phyloP scores from a whole-genome alignment of 2,329 filamentous ascomycete species.

The Fusarium palustre region DNA sequence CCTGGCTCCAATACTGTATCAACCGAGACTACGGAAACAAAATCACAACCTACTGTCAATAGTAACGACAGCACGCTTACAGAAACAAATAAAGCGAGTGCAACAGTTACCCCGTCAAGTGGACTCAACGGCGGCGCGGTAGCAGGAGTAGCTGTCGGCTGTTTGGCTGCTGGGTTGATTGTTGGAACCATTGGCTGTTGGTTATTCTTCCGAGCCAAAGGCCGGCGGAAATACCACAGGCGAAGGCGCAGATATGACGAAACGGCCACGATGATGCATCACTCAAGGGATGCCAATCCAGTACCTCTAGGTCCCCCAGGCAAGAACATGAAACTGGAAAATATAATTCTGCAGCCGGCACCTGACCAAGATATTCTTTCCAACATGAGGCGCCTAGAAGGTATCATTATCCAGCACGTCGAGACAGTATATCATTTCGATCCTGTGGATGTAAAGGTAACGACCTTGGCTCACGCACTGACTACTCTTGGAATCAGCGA shows the following conservation, averaged over 20 bases:
- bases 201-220: slow-evolving; percentile 37
- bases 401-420: slow-evolving; percentile 55
- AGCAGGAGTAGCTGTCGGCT: slow-evolving; percentile 49
- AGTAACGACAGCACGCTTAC: too few species aligned
- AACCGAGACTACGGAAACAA: too few species aligned
- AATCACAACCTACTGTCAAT: too few species aligned
- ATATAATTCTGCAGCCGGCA: slow-evolving; percentile 52
- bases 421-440: slow-evolving; percentile 54
- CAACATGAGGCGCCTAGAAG: slow-evolving; percentile 50
- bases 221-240: neutral
- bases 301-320: neutral
- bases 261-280: too few species aligned
- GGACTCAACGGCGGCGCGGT: slow-evolving; percentile 34
- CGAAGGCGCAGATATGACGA: too few species aligned
- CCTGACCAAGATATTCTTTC: slow-evolving; percentile 51
- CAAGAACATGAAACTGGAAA: slow-evolving; percentile 46
- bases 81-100: too few species aligned
- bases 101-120: too few species aligned
- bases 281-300: neutral
- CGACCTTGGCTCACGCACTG: slow-evolving; percentile 43
- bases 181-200: slow-evolving; percentile 40
- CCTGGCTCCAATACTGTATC: too few species aligned
- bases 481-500: slow-evolving; percentile 44
- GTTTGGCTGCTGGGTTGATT: slow-evolving; percentile 44
- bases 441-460: slow-evolving; percentile 33